Evolutionary conservation across 176 grass and related monocot species (phyloP), one percentile per base, ranked within the genome.

Genomic region (Microstegium vimineum): DNA sequence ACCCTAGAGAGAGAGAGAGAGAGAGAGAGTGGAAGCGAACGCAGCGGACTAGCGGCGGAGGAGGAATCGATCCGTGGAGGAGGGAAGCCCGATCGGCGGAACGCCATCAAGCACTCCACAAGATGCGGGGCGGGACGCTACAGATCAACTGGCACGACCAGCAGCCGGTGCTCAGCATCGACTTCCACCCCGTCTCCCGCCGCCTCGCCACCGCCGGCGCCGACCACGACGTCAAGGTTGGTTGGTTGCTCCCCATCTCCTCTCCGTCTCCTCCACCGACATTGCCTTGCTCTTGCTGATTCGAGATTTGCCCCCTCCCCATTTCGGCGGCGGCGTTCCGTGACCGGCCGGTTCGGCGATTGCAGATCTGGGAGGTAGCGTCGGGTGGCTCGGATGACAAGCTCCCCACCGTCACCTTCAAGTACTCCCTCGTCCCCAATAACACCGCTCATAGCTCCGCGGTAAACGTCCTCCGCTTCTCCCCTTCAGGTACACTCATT

Each of bases 101-200:
- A 12, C 7, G 38, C 47, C 71, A 22, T 31, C 70, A 2, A 20
- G 1, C 8, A 17, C 11, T 16, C 25, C 11, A 5, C 9, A 32
- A 35, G 78, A 98, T 99, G 96, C 91, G 84, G n/a, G 96, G 96
- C 85, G 96, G 96, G 45, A 99, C 96, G 65, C 89, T 99, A 40
- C 96, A 99, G 87, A 93, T 99, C 89, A 95, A 90, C 85, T 99
- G 96, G 96, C 96, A 99, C 85, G 96, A 99, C 73, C 80, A 79
- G 52, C 90, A 95, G 80, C 96, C 93, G 10, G 96, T 99, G 69
- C 93, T 99, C 86, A 95, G 93, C 89, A 93, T 99, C 83, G 93
- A 99, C 92, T 99, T 99, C 85, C 93, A 99, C 80, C 87, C 96
- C 37, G 66, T 45, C 63, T 88, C 92, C 34, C 63, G 91, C 49